phyloP scores from a whole-genome alignment of 768 basidiomycete species.

The Boletus reticuloceps region DNA sequence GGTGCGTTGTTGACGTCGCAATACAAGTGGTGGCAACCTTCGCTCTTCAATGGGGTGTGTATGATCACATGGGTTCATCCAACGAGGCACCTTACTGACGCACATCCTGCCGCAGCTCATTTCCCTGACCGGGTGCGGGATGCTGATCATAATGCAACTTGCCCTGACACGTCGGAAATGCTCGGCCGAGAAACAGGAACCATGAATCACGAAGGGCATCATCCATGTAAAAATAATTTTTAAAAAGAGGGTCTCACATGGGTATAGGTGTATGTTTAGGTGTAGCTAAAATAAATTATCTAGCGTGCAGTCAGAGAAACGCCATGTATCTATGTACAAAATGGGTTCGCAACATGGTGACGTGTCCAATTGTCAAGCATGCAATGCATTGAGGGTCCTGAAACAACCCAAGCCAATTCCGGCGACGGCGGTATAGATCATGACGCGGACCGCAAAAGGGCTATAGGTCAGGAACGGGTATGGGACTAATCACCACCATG shows the following conservation, averaged over 20 bases:
- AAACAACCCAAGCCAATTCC: slow-evolving; percentile 56
- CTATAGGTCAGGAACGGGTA: slow-evolving; percentile 79
- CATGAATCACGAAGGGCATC: background rate
- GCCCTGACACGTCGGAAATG: background rate
- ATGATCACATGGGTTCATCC: background rate
- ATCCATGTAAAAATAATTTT: too few relatives aligned
- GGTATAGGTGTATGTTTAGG: background rate
- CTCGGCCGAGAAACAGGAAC: background rate
- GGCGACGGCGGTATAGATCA: slow-evolving; percentile 57
- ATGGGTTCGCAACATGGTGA: background rate
- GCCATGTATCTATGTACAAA: background rate
- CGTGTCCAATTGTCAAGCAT: slow-evolving; percentile 26
- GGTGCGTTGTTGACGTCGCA: slow-evolving; percentile 52
- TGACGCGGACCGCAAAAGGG: slow-evolving; percentile 46
- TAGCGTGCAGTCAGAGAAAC: background rate
- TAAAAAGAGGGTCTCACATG: too few relatives aligned
- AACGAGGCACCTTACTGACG: background rate
- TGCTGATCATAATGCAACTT: slow-evolving; percentile 9
- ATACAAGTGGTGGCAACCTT: slow-evolving; percentile 57
- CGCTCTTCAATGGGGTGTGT: slow-evolving; percentile 48
- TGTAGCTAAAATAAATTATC: background rate
- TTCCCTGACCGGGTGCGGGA: background rate
- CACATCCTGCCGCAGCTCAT: slow-evolving; percentile 2
- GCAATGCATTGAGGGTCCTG: slow-evolving; percentile 56
- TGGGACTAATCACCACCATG: slow-evolving; percentile 48